A percentile compares a stretch with the other conserved stretches of the same genome.
phyloP scores from a whole-genome alignment of 768 basidiomycete genomes.

The Cystobasidiopsis lactophilus region DNA sequence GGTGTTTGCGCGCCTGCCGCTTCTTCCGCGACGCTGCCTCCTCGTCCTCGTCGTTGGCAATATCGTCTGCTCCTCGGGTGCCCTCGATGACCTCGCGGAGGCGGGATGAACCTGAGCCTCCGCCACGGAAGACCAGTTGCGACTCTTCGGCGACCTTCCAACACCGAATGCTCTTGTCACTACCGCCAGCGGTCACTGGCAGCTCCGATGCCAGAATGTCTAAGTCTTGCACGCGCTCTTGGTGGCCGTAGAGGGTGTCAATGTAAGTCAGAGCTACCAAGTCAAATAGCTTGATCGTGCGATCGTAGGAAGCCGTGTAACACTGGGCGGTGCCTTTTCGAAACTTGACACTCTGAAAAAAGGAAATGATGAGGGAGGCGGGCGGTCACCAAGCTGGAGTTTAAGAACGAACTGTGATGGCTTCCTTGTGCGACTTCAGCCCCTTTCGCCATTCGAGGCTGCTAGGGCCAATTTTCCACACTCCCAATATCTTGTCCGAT shows the following conservation, averaged over 20 bases:
- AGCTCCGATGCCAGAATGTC: constrained; percentile 65
- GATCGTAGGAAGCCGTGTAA: constrained; percentile 59
- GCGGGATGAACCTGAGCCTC: constrained; percentile 44
- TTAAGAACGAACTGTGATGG: constrained; percentile 38
- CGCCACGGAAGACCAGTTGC: constrained; percentile 87
- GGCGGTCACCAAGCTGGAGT: background rate
- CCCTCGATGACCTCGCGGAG: constrained; percentile 64
- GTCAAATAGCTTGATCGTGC: constrained; percentile 75
- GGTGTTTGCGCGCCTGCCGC: constrained; percentile 28
- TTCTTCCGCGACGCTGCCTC: constrained; percentile 23
- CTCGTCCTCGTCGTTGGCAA: constrained; percentile 30
- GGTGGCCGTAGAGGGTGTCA: constrained; percentile 92
- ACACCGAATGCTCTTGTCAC: constrained; percentile 76
- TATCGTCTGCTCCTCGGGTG: constrained; percentile 26
- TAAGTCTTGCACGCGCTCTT: constrained; percentile 57
- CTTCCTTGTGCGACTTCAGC: constrained; percentile 55
- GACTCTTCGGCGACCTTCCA: constrained; percentile 95
- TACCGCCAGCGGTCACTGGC: constrained; percentile 63
- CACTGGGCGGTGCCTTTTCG: constrained; percentile 53
- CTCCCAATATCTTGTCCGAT: constrained; percentile 52
- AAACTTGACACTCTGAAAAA: constrained; percentile 52
- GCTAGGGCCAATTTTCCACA: constrained; percentile 52
- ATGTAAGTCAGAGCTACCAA: constrained; percentile 52
- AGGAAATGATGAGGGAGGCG: background rate
- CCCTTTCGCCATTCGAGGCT: constrained; percentile 53